phyloP scores from a whole-genome alignment of 1,284 basidiomycete species.

The Puccinia triticina region DNA sequence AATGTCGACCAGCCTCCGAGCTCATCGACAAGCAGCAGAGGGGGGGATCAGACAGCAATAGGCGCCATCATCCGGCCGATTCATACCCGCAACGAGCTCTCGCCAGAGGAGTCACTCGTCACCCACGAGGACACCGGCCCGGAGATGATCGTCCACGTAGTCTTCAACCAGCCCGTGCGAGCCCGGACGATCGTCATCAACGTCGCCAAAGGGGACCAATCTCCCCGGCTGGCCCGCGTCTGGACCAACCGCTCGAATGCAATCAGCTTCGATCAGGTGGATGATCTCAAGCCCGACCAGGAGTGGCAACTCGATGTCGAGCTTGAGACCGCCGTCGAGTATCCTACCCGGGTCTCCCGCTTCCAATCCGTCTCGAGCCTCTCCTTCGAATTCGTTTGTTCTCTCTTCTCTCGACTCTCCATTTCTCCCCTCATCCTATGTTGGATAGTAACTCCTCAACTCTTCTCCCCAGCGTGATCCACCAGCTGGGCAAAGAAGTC shows the following conservation, averaged over 20 bases:
- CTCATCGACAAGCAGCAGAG: background rate
- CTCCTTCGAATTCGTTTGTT: constrained; percentile 45
- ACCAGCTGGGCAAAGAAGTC: constrained; percentile 34
- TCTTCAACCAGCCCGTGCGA: constrained; percentile 43
- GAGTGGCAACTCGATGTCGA: constrained; percentile 39
- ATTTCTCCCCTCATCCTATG: background rate
- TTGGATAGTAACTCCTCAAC: background rate
- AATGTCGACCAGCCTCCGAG: constrained; percentile 35
- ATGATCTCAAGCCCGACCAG: constrained; percentile 40
- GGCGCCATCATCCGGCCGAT: constrained; percentile 30
- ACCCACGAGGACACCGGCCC: constrained; percentile 35
- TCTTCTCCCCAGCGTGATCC: constrained; percentile 23
- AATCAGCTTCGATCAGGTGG: constrained; percentile 41
- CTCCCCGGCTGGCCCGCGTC: constrained; percentile 24
- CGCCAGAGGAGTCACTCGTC: constrained; percentile 28
- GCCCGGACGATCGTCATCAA: constrained; percentile 38
- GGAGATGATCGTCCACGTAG: constrained; percentile 47
- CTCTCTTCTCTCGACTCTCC: background rate
- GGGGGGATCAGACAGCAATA: background rate
- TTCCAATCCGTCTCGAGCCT: constrained; percentile 51
- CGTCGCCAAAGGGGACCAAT: constrained; percentile 23
- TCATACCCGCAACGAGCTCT: constrained; percentile 33
- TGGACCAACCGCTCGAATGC: constrained; percentile 38
- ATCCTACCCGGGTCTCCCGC: constrained; percentile 40
- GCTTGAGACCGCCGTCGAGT: constrained; percentile 42